Percentiles rank a stretch among this genome's conserved stretches.
Conservation (phyloP, 2,329 filamentous ascomycete species). For the Metarhizium anisopliae region DNA sequence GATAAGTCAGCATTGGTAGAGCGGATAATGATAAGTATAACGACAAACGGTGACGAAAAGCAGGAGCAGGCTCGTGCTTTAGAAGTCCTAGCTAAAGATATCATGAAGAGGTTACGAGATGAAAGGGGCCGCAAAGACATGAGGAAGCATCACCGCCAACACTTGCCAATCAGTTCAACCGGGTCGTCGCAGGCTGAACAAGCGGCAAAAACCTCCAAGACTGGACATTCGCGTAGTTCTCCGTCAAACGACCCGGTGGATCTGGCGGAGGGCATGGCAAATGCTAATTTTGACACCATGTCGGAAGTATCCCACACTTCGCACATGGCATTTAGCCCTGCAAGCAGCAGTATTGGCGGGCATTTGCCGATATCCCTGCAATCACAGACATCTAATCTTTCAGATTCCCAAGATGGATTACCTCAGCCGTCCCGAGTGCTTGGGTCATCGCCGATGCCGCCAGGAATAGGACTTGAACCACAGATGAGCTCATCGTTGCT, state of each 20-base stretch:
- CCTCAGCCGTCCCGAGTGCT: constrained; percentile 16
- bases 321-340: constrained; percentile 15
- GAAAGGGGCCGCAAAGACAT: constrained; percentile 48
- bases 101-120: constrained; percentile 67
- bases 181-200: not conserved
- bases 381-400: constrained; percentile 11
- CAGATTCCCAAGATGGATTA: constrained; percentile 10
- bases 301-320: constrained; percentile 14
- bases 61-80: constrained; percentile 53
- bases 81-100: constrained; percentile 64
- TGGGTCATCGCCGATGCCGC: constrained; percentile 12
- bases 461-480: constrained; percentile 20
- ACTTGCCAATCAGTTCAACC: constrained; percentile 2
- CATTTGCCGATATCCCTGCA: constrained; percentile 15
- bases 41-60: constrained; percentile 40
- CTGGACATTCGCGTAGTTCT: constrained; percentile 11
- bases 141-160: not conserved
- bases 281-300: constrained; percentile 14
- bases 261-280: constrained; percentile 12
- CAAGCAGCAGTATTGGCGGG: constrained; percentile 10
- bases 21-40: constrained; percentile 34
- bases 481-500: constrained; percentile 30
- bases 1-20: constrained; percentile 46
- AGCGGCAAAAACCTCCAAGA: constrained; percentile 1
- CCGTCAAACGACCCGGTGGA: constrained; percentile 9